Base-by-base conservation (phyloP, 768 basidiomycete genomes). In the Kwoniella sp. region DNA sequence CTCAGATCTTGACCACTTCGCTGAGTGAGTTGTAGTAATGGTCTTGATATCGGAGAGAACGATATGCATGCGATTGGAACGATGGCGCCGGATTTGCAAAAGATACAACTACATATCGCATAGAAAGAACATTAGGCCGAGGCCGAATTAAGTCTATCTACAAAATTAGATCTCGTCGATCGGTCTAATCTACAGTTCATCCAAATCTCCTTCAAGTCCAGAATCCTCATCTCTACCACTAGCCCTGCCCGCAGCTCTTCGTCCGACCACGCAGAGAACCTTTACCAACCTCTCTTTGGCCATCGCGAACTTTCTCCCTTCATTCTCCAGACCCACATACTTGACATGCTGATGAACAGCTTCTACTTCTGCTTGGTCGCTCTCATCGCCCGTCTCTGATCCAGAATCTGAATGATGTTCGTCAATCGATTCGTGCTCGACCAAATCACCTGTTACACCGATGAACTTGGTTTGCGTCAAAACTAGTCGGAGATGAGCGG, bases 381-480 rank as follows among this genome's bases (percentile, higher is more conserved):
- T 36, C 19, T 47, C 68, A 21, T 52, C 63, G 1, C 50, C 58
- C 27, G n/a, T 22, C 6, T 37, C 40, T n/a, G 44, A 37, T 1
- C 44, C 30, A 36, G 36, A 22, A 25, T 49, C 48, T 17, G 48
- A 49, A 10, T 24, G 10, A 24, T 47, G 61, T n/a, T 58, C 46
- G 6, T 29, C 59, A 6, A 27, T 25, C 25, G 36, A 29, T 26
- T 57, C 65, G 24, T 50, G n/a, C 1, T 63, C 44, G 17, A 19
- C 22, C 27, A 50, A 2, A 36, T 55, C 67, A 15, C 60, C 57
- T 12, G 55, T 53, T 3, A 65, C 40, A 27, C 74, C 70, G 2
- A 69, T 54, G 65, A 79, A 79, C n/a, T 64, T 60, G 2, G 73
- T 72, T 25, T 70, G 71, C 6, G 73, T 69, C n/a, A 79, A 58